Base-by-base conservation (phyloP, 768 basidiomycete species). In the Suillus tomentosus region DNA sequence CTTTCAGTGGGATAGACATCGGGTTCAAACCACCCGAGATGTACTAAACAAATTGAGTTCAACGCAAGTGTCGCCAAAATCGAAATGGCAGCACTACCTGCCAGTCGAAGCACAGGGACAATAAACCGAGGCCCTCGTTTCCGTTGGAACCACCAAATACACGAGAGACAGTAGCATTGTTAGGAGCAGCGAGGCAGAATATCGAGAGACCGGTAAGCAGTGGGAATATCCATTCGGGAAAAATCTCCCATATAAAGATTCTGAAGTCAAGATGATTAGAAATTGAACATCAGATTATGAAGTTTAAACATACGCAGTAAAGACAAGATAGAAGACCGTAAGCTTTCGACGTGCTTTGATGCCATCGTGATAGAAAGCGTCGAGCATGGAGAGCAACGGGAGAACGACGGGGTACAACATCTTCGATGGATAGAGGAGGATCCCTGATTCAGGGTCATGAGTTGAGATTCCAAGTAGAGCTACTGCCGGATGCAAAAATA, bases 21-120 rank as follows among this genome's bases (percentile, higher is more conserved):
- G 85, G 85, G 62, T 84, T 40, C 31, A 6, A 31, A 31, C 69
- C 74, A 37, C 8, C 74, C 2, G 63, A 37, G 13, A 76, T 66
- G 37, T 73, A 75, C 75, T 75, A 34, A 60, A 82, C 76, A 3
- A 80, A 4, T 31, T 31, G 31, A 81, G 77, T 15, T 79, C 77
- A n/a, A 81, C 82, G 1, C 31, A 31, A 31, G 31, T 31, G 31
- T 31, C 1, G 1, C 81, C 8, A 5, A 31, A 17, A 37, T 37
- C 36, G 1, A 15, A 17, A 34, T 17, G 31, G 51, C 1, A 31
- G 51, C 27, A 13, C 1, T 62, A 75, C 74, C 75, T 86, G 84
- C 87, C 87, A 89, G 68, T 89, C 87, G 14, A 89, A 74, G 66
- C 79, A 86, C 45, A 88, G 70, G 2, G 87, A 80, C 51, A 89